Conservation (phyloP, 768 basidiomycete genomes). For the Termitomyces sp. region DNA sequence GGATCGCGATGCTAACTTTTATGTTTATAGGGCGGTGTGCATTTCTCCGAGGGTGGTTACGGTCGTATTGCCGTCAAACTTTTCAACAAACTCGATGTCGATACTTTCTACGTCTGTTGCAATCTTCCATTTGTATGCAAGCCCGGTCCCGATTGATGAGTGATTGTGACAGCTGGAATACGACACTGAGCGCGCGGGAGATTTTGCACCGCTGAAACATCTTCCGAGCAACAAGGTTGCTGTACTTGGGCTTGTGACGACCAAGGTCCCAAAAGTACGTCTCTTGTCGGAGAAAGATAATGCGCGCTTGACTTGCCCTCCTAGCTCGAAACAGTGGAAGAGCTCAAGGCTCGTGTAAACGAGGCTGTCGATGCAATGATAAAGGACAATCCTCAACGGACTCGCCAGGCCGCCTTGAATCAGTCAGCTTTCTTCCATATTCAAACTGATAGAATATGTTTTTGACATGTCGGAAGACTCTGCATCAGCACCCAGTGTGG, state of each 20-base stretch:
- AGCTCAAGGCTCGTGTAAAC: constrained; percentile 44
- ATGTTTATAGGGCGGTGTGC: constrained; percentile 30
- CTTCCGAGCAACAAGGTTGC: constrained; percentile 43
- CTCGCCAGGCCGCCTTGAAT: constrained; percentile 44
- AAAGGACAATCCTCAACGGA: constrained; percentile 35
- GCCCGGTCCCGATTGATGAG: neutral
- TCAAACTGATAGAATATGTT: neutral
- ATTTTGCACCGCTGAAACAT: constrained; percentile 49
- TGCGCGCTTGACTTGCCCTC: neutral
- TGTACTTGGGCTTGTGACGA: constrained; percentile 46
- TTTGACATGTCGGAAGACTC: constrained; percentile 27
- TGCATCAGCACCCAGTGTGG: constrained; percentile 62
- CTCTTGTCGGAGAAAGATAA: neutral
- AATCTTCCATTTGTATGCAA: neutral
- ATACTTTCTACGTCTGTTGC: constrained; percentile 41
- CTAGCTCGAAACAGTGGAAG: constrained; percentile 47
- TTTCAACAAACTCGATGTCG: constrained; percentile 55
- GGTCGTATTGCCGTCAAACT: constrained; percentile 48
- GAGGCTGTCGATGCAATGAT: constrained; percentile 48
- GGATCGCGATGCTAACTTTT: constrained; percentile 8
- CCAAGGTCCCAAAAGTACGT: constrained; percentile 38
- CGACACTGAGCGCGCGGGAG: constrained; percentile 58
- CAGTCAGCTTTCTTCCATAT: constrained; percentile 31
- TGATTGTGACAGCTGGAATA: constrained; percentile 47
- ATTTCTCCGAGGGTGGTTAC: constrained; percentile 61